Evolutionary conservation across 2,329 filamentous ascomycete species (phyloP).

Genomic region (Tolypocladium tundrense): DNA sequence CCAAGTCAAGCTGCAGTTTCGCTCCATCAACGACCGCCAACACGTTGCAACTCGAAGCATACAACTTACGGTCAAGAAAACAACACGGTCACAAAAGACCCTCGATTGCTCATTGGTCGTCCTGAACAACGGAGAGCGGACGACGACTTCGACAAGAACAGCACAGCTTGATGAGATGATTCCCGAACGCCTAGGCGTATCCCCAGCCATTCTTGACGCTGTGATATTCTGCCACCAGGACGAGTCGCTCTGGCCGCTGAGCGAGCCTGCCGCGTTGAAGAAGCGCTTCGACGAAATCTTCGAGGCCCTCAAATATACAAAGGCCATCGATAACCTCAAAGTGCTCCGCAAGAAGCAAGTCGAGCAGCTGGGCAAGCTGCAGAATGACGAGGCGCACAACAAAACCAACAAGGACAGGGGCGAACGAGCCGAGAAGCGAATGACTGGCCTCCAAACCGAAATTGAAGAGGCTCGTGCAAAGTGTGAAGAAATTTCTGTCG

Average conservation of each 20-base stretch:
- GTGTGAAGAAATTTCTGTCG: slow-evolving; percentile 43
- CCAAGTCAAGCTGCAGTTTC: slow-evolving; percentile 85
- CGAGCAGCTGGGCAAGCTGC: slow-evolving; percentile 61
- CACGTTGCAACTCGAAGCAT: slow-evolving; percentile 79
- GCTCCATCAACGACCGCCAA: slow-evolving; percentile 63
- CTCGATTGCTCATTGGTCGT: slow-evolving; percentile 72
- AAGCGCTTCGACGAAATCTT: slow-evolving; percentile 97
- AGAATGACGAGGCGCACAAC: slow-evolving; percentile 64
- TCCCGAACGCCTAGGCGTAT: slow-evolving; percentile 79
- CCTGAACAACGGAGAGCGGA: slow-evolving; percentile 68
- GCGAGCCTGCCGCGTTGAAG: slow-evolving; percentile 75
- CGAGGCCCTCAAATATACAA: slow-evolving; percentile 92
- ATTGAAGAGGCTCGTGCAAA: slow-evolving; percentile 52
- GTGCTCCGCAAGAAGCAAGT: slow-evolving; percentile 72
- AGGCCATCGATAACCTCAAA: slow-evolving; percentile 94
- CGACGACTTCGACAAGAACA: slow-evolving; percentile 67
- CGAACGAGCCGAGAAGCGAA: slow-evolving; percentile 58
- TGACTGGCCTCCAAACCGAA: slow-evolving; percentile 53
- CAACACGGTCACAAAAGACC: slow-evolving; percentile 65
- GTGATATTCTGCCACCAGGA: slow-evolving; percentile 99
- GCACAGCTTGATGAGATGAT: slow-evolving; percentile 76
- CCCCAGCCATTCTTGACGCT: slow-evolving; percentile 77
- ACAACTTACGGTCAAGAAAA: slow-evolving; percentile 80
- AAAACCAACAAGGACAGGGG: slow-evolving; percentile 80
- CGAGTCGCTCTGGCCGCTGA: slow-evolving; percentile 94